These are phyloP conservation scores for Penicillium fimorum DNA, from an alignment of 495 filamentous ascomycete species.

Conservation along the genomic window DNA sequence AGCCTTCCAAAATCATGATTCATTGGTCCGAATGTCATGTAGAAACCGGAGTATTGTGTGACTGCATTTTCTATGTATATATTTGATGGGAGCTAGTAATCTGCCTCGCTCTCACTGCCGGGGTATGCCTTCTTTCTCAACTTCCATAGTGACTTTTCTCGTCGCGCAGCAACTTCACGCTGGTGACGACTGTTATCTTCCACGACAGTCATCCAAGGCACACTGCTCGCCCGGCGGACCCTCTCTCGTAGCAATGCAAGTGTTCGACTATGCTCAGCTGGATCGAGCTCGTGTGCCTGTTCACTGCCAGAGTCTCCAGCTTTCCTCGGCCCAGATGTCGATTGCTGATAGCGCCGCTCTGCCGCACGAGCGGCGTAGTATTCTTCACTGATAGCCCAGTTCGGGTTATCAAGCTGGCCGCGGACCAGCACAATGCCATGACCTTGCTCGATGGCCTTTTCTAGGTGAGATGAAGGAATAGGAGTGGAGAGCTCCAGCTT, in stretches of 20 bases:
- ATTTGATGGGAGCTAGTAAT: conserved; percentile 28
- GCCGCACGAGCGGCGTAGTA: conserved; percentile 43
- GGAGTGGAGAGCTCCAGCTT: conserved; percentile 50
- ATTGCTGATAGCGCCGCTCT: conserved; percentile 34
- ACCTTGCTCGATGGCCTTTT: conserved; percentile 33
- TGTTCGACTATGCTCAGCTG: conserved; percentile 22
- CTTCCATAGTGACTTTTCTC: conserved; percentile 45
- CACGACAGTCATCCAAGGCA: conserved; percentile 49
- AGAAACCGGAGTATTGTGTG: not conserved
- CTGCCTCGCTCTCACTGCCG: conserved; percentile 43
- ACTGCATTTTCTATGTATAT: conserved; percentile 1
- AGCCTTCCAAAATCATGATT: no score
- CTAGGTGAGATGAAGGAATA: conserved; percentile 37
- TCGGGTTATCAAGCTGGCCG: conserved; percentile 52
- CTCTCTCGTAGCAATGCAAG: conserved; percentile 33
- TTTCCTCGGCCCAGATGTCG: conserved; percentile 27
- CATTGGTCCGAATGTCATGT: no score
- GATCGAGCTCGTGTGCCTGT: conserved; percentile 3
- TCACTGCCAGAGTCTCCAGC: conserved; percentile 12
- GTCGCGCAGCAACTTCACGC: conserved; percentile 31
- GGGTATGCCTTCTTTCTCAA: conserved; percentile 46
- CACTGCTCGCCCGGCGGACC: conserved; percentile 40
- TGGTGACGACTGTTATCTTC: conserved; percentile 38
- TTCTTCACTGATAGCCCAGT: conserved; percentile 51
- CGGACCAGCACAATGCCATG: conserved; percentile 51